Base-by-base conservation (phyloP, 1,139 yeast species). In the Magnusiomyces magnusii region DNA sequence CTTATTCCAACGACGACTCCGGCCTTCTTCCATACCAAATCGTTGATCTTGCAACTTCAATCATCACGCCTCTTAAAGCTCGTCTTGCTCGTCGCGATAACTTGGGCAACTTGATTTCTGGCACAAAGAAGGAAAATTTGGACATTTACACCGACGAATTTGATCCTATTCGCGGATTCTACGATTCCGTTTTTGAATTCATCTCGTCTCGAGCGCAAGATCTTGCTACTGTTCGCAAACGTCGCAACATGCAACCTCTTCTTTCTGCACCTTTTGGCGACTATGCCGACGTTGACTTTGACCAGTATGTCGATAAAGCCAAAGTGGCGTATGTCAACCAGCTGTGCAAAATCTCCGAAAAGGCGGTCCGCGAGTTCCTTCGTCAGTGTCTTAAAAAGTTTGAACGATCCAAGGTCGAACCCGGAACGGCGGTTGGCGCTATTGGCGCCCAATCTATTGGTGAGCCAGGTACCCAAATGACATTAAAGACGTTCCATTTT, bases 401-500 rank as follows among this genome's bases (percentile, higher is more conserved):
- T 68, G 85, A 84, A 59, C 81, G 87, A 66, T 97, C 99, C 17
- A 86, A 86, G 74, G 98, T 95, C 25, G 99, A 95, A 71, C 99
- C 99, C 1, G 99, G 99, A 64, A 93, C 99, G 9, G 99, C 99
- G 2, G 99, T 93, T 56, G 99, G 99, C 65, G 99, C 99, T 19
- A 92, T 93, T 75, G 99, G 99, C 64, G 99, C 99, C 0, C 99
- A 93, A 70, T 89, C 97, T 42, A 93, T 93, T 77, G 99, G 99
- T 76, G 99, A 93, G 71, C 99, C 99, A 13, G 99, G 99, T 75
- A 93, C 99, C 0, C 99, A 93, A 75, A 93, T 93, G 99, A 93
- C 99, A 10, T 80, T 93, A 75, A 93, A 93, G 76, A 93, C 99
- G 69, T 93, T 93, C 89, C 99, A 93, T 78, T 93, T 93, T 80